These are phyloP conservation scores for Didymella segeticola DNA, from an alignment of 2,329 filamentous ascomycete species.

Conservation along the genomic window DNA sequence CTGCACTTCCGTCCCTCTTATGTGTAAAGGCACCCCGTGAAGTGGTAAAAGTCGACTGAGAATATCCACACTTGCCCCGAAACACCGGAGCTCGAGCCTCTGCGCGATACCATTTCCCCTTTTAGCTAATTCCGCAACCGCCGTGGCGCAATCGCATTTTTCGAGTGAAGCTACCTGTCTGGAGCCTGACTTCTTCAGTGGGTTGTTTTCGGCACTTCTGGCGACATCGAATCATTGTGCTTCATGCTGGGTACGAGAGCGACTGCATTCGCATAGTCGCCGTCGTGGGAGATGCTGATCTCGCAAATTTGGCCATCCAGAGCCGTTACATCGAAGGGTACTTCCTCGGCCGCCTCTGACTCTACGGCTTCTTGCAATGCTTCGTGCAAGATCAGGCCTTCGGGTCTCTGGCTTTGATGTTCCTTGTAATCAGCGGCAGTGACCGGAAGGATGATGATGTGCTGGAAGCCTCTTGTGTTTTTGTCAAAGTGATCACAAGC, in stretches of 20 bases:
- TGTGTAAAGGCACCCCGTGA: neutral
- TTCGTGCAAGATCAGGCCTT: constrained; percentile 36
- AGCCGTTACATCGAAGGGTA: neutral
- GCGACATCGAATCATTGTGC: neutral
- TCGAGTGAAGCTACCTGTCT: neutral
- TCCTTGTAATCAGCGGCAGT: neutral
- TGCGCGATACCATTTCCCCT: neutral
- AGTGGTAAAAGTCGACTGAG: no score
- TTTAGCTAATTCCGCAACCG: neutral
- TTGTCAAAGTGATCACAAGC: constrained; percentile 43
- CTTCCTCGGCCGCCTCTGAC: neutral
- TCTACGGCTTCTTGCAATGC: constrained; percentile 6
- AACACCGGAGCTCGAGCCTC: neutral
- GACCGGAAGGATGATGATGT: constrained; percentile 50
- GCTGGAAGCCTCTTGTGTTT: constrained; percentile 36
- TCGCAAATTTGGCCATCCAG: constrained; percentile 62
- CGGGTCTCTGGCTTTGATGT: constrained; percentile 28
- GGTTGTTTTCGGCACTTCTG: neutral
- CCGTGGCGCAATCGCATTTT: neutral
- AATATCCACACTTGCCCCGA: neutral
- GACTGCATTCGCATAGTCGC: constrained; percentile 77
- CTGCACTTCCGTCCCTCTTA: neutral
- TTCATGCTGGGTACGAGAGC: constrained; percentile 60
- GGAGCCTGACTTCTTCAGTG: neutral
- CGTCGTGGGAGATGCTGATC: constrained; percentile 87